Evolutionary conservation across 306 rosid species (phyloP).

Genomic region (Oemleria cerasiformis): DNA sequence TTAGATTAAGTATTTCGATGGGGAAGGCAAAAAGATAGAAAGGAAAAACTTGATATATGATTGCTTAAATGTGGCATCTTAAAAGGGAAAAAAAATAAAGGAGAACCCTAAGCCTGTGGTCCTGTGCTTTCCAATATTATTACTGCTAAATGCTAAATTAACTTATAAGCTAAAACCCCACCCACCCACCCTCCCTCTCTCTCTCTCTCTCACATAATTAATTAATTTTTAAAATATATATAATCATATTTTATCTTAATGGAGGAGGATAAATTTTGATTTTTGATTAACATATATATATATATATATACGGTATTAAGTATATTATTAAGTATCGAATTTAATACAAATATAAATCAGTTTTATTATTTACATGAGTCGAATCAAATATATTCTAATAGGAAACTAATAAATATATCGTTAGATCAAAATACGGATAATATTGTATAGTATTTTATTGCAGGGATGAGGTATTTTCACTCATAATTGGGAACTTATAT

Average conservation of each 20-base stretch:
- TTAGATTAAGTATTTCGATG: neutral
- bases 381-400: no score
- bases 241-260: no score
- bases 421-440: no score
- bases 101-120: neutral
- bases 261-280: no score
- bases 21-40: neutral
- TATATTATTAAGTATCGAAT: no score
- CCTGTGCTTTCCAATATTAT: conserved; percentile 2
- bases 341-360: no score
- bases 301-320: no score
- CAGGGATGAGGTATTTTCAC: neutral
- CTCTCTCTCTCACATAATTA: no score
- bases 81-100: conserved; percentile 3
- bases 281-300: no score
- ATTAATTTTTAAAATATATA: neutral
- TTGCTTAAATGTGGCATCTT: neutral
- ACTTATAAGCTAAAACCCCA: neutral
- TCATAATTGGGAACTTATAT: neutral
- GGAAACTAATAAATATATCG: no score
- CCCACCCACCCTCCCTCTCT: neutral
- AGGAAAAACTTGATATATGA: conserved; percentile 6
- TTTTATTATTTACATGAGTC: no score
- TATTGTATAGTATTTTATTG: neutral
- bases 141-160: neutral